Base-by-base conservation (phyloP, 1,284 basidiomycete species). In the Irpex sp. region DNA sequence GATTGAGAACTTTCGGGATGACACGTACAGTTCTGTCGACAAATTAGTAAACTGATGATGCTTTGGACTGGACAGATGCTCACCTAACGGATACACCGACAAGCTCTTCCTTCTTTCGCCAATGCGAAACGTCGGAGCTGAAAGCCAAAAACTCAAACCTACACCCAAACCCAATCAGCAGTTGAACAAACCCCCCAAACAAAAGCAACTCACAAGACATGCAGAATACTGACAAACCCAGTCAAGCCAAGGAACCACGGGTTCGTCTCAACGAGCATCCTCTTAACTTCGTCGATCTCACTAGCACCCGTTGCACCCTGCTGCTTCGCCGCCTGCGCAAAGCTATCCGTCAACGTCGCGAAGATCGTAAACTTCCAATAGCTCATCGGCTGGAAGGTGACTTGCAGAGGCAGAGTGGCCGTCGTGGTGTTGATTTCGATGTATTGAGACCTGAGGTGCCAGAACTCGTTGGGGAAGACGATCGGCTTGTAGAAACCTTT, bases 111-210 rank as follows among this genome's bases (percentile, higher is more conserved):
- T 91, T 96, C 68, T 94, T 87, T 57, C 93, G 83, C 96, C 96
- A 98, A 75, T 98, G 96, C 37, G 87, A 85, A 54, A 99, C 93
- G 70, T 98, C 96, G 37, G 86, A 90, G 71, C 90, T 93, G 83
- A 98, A 98, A 2, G 95, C 95, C 54, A 97, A 78, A 83, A 97
- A 92, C 77, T 97, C 94, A 73, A 96, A 96, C 37, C 90, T 91
- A 64, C 3, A 21, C 5, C 21, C 5, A 36, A 19, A 21, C 4
- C 39, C 61, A 47, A 60, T 59, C 36, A 54, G 23, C 23, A 23
- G 23, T 19, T 37, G 56, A 28, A 18, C 14, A 42, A 16, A 28
- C 10, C 23, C 23, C 23, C 4, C 23, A 4, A 23, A 18, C 58
- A 56, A 14, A 21, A 61, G 33, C 14, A 10, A 82, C 89, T 74